Evolutionary conservation across 345 rosid species (phyloP), one percentile per base, ranked within the genome.

Genomic region (Kandelia obovata): DNA sequence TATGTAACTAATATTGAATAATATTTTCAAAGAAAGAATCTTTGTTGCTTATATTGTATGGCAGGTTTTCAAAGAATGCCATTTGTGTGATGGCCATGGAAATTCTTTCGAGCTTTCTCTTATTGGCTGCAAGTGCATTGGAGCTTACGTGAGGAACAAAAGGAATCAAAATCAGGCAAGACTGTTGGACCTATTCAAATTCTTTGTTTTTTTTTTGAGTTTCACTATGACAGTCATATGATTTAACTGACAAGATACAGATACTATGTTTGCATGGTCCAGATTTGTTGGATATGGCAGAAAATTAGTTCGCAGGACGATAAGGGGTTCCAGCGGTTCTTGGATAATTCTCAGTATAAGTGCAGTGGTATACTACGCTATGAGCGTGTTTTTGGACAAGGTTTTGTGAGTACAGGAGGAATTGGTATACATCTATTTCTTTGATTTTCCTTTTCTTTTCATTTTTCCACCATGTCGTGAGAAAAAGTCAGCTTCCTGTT

Each of bases 391-490:
- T 95, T 95, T 82, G 99, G 99, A 62, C 78, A 70, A 69, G 99
- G 99, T 57, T 95, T 78, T 77, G 99, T 95, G 58, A 95, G 98
- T 86, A 89, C 99, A 1, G 98, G 98, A 69, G 99, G 99, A 71
- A 67, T 92, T 43, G 98, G 99, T 95, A 73, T 11, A 35, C 34
- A 31, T 25, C 57, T 6, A n/a, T 39, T 23, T 32, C 47, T 34
- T 46, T 51, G 84, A 85, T 43, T 43, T 13, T 43, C 17, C 1
- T 43, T 0, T 13, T 43, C 4, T 15, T 13, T 43, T 13, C 0
- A 0, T 43, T 43, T 43, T 43, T 43, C 49, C 5, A 43, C 13
- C 17, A 15, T 43, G 3, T 11, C 16, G 1, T 2, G 49, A 15
- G 17, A 13, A 43, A 3, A 43, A 2, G 19, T 43, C 49, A 43